Conservation (phyloP, 257 asterid species). For the Thymus mandschuricus region DNA sequence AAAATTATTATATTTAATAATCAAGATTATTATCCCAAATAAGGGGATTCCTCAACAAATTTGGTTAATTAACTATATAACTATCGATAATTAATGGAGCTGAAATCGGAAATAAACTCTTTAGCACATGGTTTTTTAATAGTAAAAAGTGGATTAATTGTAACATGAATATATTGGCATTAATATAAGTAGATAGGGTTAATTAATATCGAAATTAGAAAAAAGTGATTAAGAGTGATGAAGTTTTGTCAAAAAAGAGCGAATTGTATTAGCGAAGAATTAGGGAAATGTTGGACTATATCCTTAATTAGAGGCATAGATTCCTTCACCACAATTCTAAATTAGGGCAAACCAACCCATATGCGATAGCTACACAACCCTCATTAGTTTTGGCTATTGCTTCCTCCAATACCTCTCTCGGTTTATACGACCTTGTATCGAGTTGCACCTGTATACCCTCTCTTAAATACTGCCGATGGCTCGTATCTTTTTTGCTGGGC, state of each 20-base stretch:
- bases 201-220: background rate
- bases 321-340: conserved; percentile 39
- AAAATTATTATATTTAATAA: too few relatives aligned
- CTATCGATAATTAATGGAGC: background rate
- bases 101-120: background rate
- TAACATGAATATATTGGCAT: background rate
- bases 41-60: too few relatives aligned
- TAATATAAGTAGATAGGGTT: background rate
- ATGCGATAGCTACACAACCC: conserved; percentile 33
- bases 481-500: too few relatives aligned
- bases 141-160: too few relatives aligned
- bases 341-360: conserved; percentile 38
- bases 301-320: conserved; percentile 22
- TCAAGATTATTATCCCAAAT: too few relatives aligned
- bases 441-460: too few relatives aligned
- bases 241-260: conserved; percentile 26
- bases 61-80: too few relatives aligned
- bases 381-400: conserved; percentile 23
- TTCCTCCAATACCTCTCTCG: background rate
- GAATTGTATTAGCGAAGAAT: conserved; percentile 21
- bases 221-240: background rate
- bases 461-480: too few relatives aligned
- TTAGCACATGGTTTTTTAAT: too few relatives aligned
- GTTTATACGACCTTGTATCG: too few relatives aligned
- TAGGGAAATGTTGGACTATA: conserved; percentile 33